Evolutionary conservation across 495 filamentous ascomycete genomes (phyloP), one percentile per base, ranked within the genome.

Genomic region (Aspergillus homomorphus): DNA sequence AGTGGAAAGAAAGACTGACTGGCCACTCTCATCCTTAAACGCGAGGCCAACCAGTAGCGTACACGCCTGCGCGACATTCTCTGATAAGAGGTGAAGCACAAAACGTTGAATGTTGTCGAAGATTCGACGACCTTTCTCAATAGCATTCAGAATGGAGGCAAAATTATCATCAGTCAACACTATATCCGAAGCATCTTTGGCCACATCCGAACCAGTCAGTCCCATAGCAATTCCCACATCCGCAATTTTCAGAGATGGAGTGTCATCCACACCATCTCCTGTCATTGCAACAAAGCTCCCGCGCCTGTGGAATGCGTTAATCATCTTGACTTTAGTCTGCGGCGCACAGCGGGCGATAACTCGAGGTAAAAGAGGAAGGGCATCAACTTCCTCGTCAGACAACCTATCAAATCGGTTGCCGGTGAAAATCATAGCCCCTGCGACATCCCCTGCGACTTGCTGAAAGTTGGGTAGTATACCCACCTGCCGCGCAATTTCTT

Each of bases 221-320:
- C 88, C 88, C 88, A 94, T 91, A 6, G 90, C 89, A 66, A 96
- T 92, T 62, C 90, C 90, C 38, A 94, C 83, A 69, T 96, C 90
- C 19, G 91, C 88, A 23, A 84, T 80, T 68, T 90, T 90, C 21
- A 96, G 75, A 1, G 89, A 89, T 1, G 90, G 89, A 3, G 88
- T 86, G 69, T 94, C 91, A 66, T 96, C 94, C 54, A 94, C 90
- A 56, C 91, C 90, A 57, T 94, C 90, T 66, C 91, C 90, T 18
- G 90, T 92, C 81, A 95, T 90, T 28, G 87, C 89, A n/a, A 83
- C 87, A 60, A 89, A 87, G 24, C 73, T 65, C 26, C 82, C 81
- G 48, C 87, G 74, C 45, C 87, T 80, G 57, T 89, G 87, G 53
- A 92, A 69, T 4, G 87, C 86, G 50, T 90, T 84, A 28, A 94